phyloP scores from a whole-genome alignment of 2,329 filamentous ascomycete genomes.

The Epicoccum sorghinum region DNA sequence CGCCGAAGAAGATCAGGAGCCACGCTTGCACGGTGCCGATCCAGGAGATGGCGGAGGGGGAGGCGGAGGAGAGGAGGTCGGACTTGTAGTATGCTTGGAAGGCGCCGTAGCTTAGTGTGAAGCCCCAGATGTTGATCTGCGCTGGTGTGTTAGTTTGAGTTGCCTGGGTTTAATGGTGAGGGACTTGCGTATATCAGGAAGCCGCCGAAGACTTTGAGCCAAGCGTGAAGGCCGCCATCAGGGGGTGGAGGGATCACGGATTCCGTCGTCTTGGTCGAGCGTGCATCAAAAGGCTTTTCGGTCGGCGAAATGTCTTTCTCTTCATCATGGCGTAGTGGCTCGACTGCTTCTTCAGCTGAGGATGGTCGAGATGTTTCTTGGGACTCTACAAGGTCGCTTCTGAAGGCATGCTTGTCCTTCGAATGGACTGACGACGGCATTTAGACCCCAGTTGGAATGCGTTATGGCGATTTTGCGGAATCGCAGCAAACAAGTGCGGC shows the following conservation, averaged over 20 bases:
- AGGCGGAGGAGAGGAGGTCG: conserved; percentile 45
- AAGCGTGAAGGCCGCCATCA: conserved; percentile 47
- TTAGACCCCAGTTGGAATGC: not conserved
- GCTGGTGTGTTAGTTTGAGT: not conserved
- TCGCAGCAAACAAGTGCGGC: not conserved
- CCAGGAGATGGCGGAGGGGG: conserved; percentile 52
- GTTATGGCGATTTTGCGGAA: not conserved
- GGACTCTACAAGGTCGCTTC: conserved; percentile 22
- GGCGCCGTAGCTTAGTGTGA: conserved; percentile 50
- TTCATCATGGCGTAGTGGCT: not conserved
- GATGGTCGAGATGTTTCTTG: conserved; percentile 22
- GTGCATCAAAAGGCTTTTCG: conserved; percentile 27
- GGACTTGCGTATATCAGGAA: conserved; percentile 41
- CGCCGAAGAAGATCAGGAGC: conserved; percentile 61
- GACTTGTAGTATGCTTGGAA: conserved; percentile 56
- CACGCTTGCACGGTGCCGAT: conserved; percentile 54
- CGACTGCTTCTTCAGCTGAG: conserved; percentile 11
- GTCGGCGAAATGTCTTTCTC: conserved; percentile 12
- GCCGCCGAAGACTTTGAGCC: conserved; percentile 48
- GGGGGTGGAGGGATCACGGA: conserved; percentile 41
- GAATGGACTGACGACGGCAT: conserved; percentile 23
- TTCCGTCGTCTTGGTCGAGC: conserved; percentile 28
- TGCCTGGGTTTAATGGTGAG: not conserved
- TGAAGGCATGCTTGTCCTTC: conserved; percentile 22
- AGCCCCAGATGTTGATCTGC: conserved; percentile 42